Percentiles rank a stretch among this genome's conserved stretches.
Evolutionary conservation across 805 yeast species (phyloP).

Genomic region (Blastobotrys terrestris): DNA sequence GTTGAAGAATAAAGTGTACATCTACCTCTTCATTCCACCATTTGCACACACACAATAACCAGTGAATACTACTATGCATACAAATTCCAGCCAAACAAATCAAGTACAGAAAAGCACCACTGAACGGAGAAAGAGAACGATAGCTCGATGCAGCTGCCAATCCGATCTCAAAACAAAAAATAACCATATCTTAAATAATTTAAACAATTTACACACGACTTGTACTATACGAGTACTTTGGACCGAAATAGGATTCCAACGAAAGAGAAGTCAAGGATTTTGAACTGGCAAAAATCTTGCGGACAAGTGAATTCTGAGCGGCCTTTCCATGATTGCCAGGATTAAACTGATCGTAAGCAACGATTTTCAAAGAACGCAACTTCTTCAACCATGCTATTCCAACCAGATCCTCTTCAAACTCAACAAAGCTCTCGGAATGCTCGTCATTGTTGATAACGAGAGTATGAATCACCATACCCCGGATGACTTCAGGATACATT

Average conservation of each 20-base stretch:
- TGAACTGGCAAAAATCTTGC: neutral
- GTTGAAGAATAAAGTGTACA: no score
- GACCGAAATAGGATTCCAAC: neutral
- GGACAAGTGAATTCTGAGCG: neutral
- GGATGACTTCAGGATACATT: neutral
- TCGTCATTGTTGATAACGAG: neutral
- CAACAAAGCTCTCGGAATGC: neutral
- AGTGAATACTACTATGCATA: no score
- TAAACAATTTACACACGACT: no score
- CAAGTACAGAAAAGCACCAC: no score
- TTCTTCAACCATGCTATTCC: neutral
- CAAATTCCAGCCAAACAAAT: no score
- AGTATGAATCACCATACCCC: neutral
- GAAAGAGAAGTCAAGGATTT: neutral
- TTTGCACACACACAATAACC: no score
- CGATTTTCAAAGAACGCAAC: neutral
- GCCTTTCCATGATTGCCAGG: neutral
- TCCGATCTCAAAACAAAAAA: no score
- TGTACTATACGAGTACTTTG: neutral
- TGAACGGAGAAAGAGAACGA: no score
- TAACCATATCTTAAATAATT: no score
- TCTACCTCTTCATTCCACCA: no score
- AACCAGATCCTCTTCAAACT: neutral
- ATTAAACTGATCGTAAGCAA: neutral
- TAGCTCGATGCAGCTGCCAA: no score